phyloP scores from a whole-genome alignment of 2,329 filamentous ascomycete genomes.

The Ophioceras dolichostomum region DNA sequence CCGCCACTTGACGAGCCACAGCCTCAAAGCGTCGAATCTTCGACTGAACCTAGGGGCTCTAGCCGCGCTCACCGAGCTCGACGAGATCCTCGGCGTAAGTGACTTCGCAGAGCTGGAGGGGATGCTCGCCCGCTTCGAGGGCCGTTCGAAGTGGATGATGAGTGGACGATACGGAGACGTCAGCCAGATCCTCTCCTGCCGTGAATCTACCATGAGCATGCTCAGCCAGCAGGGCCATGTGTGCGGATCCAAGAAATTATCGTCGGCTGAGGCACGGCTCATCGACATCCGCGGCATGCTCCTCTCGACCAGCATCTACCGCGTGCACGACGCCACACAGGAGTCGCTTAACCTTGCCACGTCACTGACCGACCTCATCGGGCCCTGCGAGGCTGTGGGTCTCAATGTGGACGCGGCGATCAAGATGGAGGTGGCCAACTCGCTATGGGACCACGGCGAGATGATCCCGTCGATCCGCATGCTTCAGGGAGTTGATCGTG shows the following conservation, averaged over 20 bases:
- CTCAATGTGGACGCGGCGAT: slow-evolving; percentile 67
- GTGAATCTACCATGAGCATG: slow-evolving; percentile 71
- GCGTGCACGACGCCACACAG: slow-evolving; percentile 70
- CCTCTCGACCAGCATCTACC: slow-evolving; percentile 60
- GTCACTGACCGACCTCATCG: slow-evolving; percentile 66
- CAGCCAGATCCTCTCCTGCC: slow-evolving; percentile 66
- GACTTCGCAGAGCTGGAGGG: slow-evolving; percentile 47
- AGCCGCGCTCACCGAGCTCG: slow-evolving; percentile 68
- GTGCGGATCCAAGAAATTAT: slow-evolving; percentile 46
- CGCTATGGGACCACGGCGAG: slow-evolving; percentile 90
- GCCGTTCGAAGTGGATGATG: slow-evolving; percentile 67
- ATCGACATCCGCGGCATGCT: slow-evolving; percentile 70
- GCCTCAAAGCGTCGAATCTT: slow-evolving; percentile 36
- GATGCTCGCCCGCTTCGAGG: slow-evolving; percentile 50
- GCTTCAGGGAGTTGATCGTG: slow-evolving; percentile 60
- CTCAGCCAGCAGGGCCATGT: slow-evolving; percentile 60
- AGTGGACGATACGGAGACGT: slow-evolving; percentile 72
- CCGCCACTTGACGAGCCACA: slow-evolving; percentile 36
- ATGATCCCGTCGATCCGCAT: slow-evolving; percentile 80
- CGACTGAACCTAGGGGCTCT: slow-evolving; percentile 47
- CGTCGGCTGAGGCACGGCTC: slow-evolving; percentile 50
- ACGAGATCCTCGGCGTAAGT: slow-evolving; percentile 57
- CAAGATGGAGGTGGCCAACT: slow-evolving; percentile 73
- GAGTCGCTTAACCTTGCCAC: slow-evolving; percentile 81
- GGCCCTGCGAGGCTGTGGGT: slow-evolving; percentile 55